A percentile compares a stretch with the other conserved stretches of the same genome.
Evolutionary conservation across 106 monocot genomes (phyloP).

Genomic region (Dactylorhiza incarnata): DNA sequence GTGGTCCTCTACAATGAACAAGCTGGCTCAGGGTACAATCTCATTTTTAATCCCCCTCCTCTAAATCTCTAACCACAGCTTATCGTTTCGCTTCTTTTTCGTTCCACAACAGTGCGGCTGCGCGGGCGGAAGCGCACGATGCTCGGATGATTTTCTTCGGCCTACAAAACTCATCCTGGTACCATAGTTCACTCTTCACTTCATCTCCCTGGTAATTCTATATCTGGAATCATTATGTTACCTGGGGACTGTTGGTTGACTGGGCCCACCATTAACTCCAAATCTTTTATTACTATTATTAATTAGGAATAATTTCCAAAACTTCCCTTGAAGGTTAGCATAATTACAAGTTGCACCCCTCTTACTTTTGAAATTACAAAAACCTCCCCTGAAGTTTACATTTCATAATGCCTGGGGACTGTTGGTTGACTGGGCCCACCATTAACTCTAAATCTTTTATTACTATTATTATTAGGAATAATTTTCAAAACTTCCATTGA

Average conservation of each 20-base stretch:
- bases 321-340: too few relatives aligned
- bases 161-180: background rate
- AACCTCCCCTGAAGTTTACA: too few relatives aligned
- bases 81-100: background rate
- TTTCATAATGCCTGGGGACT: too few relatives aligned
- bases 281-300: background rate
- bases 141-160: slow-evolving; percentile 40
- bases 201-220: too few relatives aligned
- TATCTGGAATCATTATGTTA: too few relatives aligned
- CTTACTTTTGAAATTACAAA: too few relatives aligned
- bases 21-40: slow-evolving; percentile 62
- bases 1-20: slow-evolving; percentile 82
- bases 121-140: slow-evolving; percentile 78
- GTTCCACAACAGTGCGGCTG: slow-evolving; percentile 40
- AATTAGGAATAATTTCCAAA: too few relatives aligned
- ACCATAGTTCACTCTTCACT: background rate
- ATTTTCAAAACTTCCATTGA: too few relatives aligned
- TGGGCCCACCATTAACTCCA: background rate
- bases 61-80: background rate
- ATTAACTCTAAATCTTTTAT: background rate
- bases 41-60: background rate
- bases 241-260: background rate
- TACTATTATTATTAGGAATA: too few relatives aligned
- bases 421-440: background rate
- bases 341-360: too few relatives aligned